These are phyloP conservation scores for Aeminium ludgeri DNA, from an alignment of 495 filamentous ascomycete genomes.

Conservation along the genomic window DNA sequence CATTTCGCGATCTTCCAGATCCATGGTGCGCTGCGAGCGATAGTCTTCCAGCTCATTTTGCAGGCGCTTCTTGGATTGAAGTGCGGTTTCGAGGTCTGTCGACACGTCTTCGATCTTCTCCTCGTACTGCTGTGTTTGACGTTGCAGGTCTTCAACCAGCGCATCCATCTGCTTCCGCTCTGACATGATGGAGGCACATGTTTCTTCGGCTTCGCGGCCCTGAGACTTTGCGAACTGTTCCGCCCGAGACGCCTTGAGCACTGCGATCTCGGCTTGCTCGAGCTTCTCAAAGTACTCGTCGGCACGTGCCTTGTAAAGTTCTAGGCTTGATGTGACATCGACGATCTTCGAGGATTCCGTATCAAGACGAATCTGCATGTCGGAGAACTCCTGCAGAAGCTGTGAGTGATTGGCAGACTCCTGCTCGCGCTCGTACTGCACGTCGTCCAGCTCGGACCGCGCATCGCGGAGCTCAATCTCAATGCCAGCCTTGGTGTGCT, in stretches of 20 bases:
- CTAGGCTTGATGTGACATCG: constrained; percentile 69
- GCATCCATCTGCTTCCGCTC: constrained; percentile 83
- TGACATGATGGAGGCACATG: constrained; percentile 74
- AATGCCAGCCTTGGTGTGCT: constrained; percentile 54
- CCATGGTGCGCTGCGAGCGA: constrained; percentile 80
- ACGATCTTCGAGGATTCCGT: constrained; percentile 69
- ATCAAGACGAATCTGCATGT: constrained; percentile 85
- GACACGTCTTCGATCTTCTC: constrained; percentile 84
- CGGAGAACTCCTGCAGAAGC: constrained; percentile 79
- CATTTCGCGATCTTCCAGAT: constrained; percentile 91
- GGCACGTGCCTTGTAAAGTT: constrained; percentile 78
- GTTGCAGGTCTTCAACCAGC: constrained; percentile 76
- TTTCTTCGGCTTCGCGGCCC: constrained; percentile 77
- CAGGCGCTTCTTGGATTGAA: constrained; percentile 83
- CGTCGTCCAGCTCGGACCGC: constrained; percentile 66
- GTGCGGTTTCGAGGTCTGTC: constrained; percentile 69
- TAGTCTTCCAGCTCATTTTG: constrained; percentile 98
- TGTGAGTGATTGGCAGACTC: constrained; percentile 70
- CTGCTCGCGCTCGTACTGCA: constrained; percentile 60
- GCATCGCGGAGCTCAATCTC: constrained; percentile 87
- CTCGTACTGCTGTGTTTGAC: constrained; percentile 73
- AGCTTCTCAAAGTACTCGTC: constrained; percentile 97
- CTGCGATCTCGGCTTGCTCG: constrained; percentile 89
- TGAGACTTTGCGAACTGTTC: constrained; percentile 89
- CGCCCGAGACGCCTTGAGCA: constrained; percentile 77